Evolutionary conservation across 176 grass and related monocot species (phyloP).

Genomic region (Zizania latifolia): DNA sequence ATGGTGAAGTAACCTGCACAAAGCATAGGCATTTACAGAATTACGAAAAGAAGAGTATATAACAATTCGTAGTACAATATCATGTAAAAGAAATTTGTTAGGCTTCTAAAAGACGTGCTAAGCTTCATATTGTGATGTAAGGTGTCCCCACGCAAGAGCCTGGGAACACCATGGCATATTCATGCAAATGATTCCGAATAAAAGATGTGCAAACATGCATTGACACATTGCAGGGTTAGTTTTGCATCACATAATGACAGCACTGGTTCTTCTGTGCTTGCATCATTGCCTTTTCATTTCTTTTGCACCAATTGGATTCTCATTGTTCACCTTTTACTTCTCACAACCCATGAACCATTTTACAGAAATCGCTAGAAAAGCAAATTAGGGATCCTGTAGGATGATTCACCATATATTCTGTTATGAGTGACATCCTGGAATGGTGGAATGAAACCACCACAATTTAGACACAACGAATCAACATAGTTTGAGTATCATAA

Average conservation of each 20-base stretch:
- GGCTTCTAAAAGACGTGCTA: not conserved
- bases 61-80: conserved; percentile 1
- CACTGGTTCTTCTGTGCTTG: not conserved
- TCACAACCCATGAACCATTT: not conserved
- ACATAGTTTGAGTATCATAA: not conserved
- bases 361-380: not conserved
- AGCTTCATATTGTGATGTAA: too few species aligned
- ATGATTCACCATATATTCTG: not conserved
- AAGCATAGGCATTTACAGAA: conserved; percentile 14
- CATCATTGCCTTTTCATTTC: not conserved
- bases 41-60: not conserved
- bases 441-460: conserved; percentile 7
- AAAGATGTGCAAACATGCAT: not conserved
- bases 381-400: not conserved
- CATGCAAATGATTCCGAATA: not conserved
- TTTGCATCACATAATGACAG: not conserved
- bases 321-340: not conserved
- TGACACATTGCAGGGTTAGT: not conserved
- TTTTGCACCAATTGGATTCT: not conserved
- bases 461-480: conserved; percentile 11
- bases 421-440: conserved; percentile 14
- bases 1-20: conserved; percentile 83
- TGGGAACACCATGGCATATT: not conserved
- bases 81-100: not conserved
- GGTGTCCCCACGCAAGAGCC: too few species aligned